phyloP scores from a whole-genome alignment of 2,329 filamentous ascomycete genomes.

The Stemphylium vesicarium region DNA sequence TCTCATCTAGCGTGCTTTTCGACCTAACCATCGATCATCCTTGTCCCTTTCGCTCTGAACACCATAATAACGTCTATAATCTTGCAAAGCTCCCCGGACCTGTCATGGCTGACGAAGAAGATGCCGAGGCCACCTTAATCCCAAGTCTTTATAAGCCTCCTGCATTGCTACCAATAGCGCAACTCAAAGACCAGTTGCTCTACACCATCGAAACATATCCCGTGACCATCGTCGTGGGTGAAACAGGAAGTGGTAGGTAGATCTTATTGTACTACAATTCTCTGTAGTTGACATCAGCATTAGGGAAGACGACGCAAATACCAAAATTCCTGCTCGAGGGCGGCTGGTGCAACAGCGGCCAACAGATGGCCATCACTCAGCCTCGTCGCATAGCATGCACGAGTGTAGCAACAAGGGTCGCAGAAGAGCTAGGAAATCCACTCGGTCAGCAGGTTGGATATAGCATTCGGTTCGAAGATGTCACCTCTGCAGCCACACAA shows the following conservation, averaged over 20 bases:
- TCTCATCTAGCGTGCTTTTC: no score
- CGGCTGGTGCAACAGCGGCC: conserved; percentile 87
- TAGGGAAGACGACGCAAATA: conserved; percentile 91
- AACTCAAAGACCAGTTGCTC: conserved; percentile 77
- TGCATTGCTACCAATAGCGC: conserved; percentile 82
- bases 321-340: conserved; percentile 88
- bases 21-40: no score
- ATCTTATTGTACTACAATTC: fast-evolving
- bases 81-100: no score
- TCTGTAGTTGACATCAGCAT: neutral
- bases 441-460: conserved; percentile 88
- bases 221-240: conserved; percentile 87
- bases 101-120: conserved; percentile 45
- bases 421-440: conserved; percentile 85
- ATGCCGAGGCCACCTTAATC: conserved; percentile 63
- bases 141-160: conserved; percentile 86
- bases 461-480: conserved; percentile 90
- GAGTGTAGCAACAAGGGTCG: conserved; percentile 59
- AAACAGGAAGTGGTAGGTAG: conserved; percentile 73
- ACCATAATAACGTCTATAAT: no score
- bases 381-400: conserved; percentile 23
- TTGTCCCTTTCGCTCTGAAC: no score
- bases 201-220: conserved; percentile 85
- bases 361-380: conserved; percentile 86
- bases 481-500: conserved; percentile 80